Evolutionary conservation across 2,329 filamentous ascomycete genomes (phyloP).

Genomic region (Gliomastix tumulicola): DNA sequence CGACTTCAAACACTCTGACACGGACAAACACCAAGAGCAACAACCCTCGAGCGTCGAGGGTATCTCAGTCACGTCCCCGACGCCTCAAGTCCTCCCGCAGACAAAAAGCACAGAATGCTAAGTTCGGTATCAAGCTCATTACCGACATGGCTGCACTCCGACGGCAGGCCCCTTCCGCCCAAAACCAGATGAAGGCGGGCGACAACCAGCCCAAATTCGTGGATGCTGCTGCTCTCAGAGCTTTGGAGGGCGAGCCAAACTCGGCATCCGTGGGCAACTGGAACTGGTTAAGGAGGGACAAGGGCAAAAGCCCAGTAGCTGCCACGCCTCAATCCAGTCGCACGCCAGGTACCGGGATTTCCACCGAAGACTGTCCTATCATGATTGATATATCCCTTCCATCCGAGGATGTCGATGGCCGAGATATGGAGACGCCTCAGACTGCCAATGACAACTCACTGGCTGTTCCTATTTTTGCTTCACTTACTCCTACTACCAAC

Average conservation of each 20-base stretch:
- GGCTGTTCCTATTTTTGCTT: too few relatives aligned
- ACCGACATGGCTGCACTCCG: slow-evolving; percentile 58
- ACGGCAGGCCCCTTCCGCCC: slow-evolving; percentile 28
- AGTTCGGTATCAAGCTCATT: slow-evolving; percentile 60
- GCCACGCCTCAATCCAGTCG: slow-evolving; percentile 16
- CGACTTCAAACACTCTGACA: too few relatives aligned
- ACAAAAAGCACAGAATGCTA: slow-evolving; percentile 53
- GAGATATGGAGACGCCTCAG: background rate
- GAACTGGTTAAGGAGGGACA: slow-evolving; percentile 45
- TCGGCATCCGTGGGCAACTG: slow-evolving; percentile 49
- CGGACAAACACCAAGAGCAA: background rate
- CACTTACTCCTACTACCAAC: background rate
- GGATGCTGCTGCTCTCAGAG: slow-evolving; percentile 51
- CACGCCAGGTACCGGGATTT: slow-evolving; percentile 40
- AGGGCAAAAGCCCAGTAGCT: slow-evolving; percentile 16
- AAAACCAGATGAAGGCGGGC: slow-evolving; percentile 19
- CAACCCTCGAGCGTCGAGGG: slow-evolving; percentile 1
- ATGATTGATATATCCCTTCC: slow-evolving; percentile 65
- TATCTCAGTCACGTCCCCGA: slow-evolving; percentile 13
- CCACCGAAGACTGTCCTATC: slow-evolving; percentile 64
- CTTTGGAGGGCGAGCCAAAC: slow-evolving; percentile 48
- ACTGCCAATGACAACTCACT: background rate
- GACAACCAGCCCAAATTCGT: slow-evolving; percentile 41
- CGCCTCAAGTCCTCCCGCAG: slow-evolving; percentile 49
- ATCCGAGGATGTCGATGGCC: slow-evolving; percentile 22